A percentile compares a stretch with the other conserved stretches of the same genome.
Conservation (phyloP, 164 flowering plant species). For the Platanus orientalis region DNA sequence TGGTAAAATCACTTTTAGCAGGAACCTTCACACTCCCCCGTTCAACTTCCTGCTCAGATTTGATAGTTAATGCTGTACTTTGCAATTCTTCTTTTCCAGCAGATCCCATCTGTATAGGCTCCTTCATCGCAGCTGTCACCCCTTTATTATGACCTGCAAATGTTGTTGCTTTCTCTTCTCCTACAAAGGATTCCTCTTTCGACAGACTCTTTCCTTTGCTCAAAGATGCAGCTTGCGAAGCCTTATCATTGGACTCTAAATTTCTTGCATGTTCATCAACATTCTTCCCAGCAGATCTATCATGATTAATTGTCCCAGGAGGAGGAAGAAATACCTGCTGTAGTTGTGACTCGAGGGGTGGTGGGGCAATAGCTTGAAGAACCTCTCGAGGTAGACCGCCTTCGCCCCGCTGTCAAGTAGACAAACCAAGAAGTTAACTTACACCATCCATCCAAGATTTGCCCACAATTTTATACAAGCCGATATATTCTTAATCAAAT, state of each 20-base stretch:
- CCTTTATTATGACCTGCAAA: constrained; percentile 32
- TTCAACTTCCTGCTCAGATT: constrained; percentile 70
- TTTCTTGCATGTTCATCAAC: constrained; percentile 45
- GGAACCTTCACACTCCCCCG: constrained; percentile 38
- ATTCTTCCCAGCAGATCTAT: constrained; percentile 43
- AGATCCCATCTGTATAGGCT: constrained; percentile 29
- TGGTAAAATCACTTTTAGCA: constrained; percentile 38
- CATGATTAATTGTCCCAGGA: constrained; percentile 41
- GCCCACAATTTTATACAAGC: no score
- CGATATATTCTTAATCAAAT: no score
- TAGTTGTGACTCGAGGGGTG: constrained; percentile 70
- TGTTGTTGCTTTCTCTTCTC: constrained; percentile 44
- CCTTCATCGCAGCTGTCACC: constrained; percentile 31
- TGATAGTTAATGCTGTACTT: constrained; percentile 26
- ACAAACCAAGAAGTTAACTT: constrained; percentile 10
- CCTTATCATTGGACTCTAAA: constrained; percentile 51
- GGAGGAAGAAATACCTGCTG: constrained; percentile 45
- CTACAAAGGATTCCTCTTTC: constrained; percentile 45
- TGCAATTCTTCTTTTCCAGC: constrained; percentile 63
- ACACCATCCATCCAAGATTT: background rate
- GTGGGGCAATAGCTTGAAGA: constrained; percentile 84
- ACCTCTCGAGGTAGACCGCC: constrained; percentile 83
- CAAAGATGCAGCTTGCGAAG: constrained; percentile 30
- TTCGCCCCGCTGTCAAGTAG: constrained; percentile 75
- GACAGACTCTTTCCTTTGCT: constrained; percentile 24